A percentile compares a stretch with the other conserved stretches of the same genome.
phyloP scores from a whole-genome alignment of 106 monocot species.

The Ottelia alismoides region DNA sequence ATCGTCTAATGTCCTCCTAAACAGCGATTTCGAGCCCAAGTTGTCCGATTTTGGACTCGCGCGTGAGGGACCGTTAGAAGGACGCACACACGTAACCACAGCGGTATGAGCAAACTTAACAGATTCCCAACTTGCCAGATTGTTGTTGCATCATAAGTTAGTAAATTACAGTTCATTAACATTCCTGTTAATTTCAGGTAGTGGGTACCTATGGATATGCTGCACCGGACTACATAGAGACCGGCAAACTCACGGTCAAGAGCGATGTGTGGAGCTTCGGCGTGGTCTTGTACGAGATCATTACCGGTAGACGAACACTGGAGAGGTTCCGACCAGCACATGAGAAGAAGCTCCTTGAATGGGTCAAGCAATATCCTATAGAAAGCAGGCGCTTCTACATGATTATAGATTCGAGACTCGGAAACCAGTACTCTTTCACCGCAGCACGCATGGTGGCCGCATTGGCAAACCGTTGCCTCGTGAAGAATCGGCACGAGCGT shows the following conservation, averaged over 20 bases:
- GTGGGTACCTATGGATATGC: conserved; percentile 71
- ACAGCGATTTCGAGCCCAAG: conserved; percentile 54
- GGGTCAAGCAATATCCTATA: conserved; percentile 46
- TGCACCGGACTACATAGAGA: conserved; percentile 65
- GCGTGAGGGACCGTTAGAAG: conserved; percentile 66
- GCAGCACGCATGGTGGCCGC: conserved; percentile 31
- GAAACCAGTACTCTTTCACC: conserved; percentile 19
- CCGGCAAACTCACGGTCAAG: conserved; percentile 55
- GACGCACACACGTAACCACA: conserved; percentile 72
- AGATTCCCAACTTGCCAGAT: too few relatives aligned
- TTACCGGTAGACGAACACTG: conserved; percentile 39
- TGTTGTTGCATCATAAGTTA: too few relatives aligned
- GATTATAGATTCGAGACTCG: conserved; percentile 44
- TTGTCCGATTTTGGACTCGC: conserved; percentile 84
- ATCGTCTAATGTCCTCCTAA: conserved; percentile 70
- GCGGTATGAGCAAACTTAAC: conserved; percentile 32
- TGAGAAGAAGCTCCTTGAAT: conserved; percentile 51
- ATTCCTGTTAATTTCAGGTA: conserved; percentile 18
- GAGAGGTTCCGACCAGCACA: conserved; percentile 34
- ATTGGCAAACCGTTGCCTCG: conserved; percentile 48
- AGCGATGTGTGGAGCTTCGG: conserved; percentile 82
- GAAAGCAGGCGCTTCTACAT: conserved; percentile 25
- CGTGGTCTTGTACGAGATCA: conserved; percentile 56
- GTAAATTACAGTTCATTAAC: not conserved
- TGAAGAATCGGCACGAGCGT: conserved; percentile 32